These are phyloP conservation scores for Gossypium sturtianum DNA, from an alignment of 345 rosid species.

Conservation along the genomic window DNA sequence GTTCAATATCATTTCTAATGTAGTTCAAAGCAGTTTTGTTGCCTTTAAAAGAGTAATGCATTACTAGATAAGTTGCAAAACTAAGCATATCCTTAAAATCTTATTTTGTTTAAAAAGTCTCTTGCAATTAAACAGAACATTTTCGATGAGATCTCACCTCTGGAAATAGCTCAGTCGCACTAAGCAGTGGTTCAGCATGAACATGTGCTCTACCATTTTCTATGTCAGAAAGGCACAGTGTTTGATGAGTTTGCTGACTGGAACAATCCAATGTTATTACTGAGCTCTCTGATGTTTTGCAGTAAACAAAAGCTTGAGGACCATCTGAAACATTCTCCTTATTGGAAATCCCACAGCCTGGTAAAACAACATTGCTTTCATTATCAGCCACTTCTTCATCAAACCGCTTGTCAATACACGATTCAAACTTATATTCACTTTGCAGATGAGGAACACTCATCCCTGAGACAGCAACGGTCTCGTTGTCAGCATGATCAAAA, in stretches of 20 bases:
- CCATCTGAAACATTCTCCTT: slow-evolving; percentile 27
- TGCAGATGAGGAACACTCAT: slow-evolving; percentile 18
- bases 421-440: slow-evolving; percentile 23
- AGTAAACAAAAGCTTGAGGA: slow-evolving; percentile 22
- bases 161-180: slow-evolving; percentile 15
- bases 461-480: slow-evolving; percentile 8
- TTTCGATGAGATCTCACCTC: slow-evolving; percentile 34
- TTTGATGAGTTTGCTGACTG: slow-evolving; percentile 28
- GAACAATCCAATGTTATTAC: slow-evolving; percentile 24
- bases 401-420: slow-evolving; percentile 24
- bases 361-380: slow-evolving; percentile 22
- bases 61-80: neutral
- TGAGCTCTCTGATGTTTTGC: slow-evolving; percentile 32
- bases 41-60: neutral
- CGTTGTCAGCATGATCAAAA: slow-evolving; percentile 16
- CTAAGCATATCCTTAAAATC: neutral
- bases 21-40: slow-evolving; percentile 10
- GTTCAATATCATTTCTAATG: slow-evolving; percentile 6
- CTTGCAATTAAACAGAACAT: slow-evolving; percentile 10
- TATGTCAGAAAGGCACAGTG: slow-evolving; percentile 29
- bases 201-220: slow-evolving; percentile 23
- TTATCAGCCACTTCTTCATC: slow-evolving; percentile 33
- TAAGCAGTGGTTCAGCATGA: slow-evolving; percentile 20
- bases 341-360: slow-evolving; percentile 18
- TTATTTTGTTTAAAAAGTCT: neutral